phyloP scores from a whole-genome alignment of 192 early-diverging fungal species.

The Ramicandelaber brevisporus region DNA sequence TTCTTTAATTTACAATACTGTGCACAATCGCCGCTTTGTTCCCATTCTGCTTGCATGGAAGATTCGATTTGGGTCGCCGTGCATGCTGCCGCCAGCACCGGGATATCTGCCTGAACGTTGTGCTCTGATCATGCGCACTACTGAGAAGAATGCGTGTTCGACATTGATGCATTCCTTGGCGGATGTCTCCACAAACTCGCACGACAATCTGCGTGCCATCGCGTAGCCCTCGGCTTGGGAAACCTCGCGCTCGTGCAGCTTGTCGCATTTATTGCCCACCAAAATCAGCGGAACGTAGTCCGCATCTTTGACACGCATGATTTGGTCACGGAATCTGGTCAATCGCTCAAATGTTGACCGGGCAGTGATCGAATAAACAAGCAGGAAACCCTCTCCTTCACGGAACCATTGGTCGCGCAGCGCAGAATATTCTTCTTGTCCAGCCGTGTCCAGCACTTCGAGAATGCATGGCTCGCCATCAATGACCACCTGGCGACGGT shows the following conservation, averaged over 20 bases:
- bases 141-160: conserved; percentile 61
- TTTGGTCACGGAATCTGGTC: conserved; percentile 66
- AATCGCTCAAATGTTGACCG: conserved; percentile 73
- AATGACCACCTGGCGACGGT: conserved; percentile 90
- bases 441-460: conserved; percentile 93
- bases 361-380: conserved; percentile 81
- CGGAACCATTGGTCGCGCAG: conserved; percentile 61
- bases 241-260: conserved; percentile 57
- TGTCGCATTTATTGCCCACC: conserved; percentile 91
- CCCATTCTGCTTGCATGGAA: conserved; percentile 12
- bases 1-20: conserved; percentile 13
- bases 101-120: conserved; percentile 21
- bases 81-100: conserved; percentile 9
- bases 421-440: conserved; percentile 62
- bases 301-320: conserved; percentile 69
- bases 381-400: conserved; percentile 71
- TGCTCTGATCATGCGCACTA: conserved; percentile 67
- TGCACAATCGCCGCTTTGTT: conserved; percentile 17
- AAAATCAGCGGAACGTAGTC: conserved; percentile 68
- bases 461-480: conserved; percentile 91
- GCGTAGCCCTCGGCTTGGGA: conserved; percentile 55
- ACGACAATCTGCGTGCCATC: conserved; percentile 43
- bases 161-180: conserved; percentile 85
- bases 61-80: conserved; percentile 8
- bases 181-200: conserved; percentile 72